Evolutionary conservation across 73 alveolate genomes (phyloP), one percentile per base, ranked within the genome.

Genomic region (Symbiodinium natans): DNA sequence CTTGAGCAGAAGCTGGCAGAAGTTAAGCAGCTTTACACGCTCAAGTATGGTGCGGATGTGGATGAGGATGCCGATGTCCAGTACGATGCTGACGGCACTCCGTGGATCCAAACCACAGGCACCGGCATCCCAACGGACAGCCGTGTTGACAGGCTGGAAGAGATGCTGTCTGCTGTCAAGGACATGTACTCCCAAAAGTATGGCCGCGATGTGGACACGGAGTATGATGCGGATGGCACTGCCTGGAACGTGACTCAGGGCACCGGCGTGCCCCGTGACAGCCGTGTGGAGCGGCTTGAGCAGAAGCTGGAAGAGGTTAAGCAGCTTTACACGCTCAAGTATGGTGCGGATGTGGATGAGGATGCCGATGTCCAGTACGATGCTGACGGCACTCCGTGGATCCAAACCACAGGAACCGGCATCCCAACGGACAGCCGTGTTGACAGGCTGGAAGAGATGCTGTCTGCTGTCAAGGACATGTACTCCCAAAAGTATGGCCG

Each of bases 201-300:
- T 21, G 59, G 59, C 1, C 59, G 59, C 10, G 59, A 46, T 46
- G 59, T 46, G 59, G 93, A 85, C 41, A 46, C 82, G 25, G 93
- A 85, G 93, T 85, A 85, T 17, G 93, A 85, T 46, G 93, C 80
- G n/a, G 93, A 85, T 48, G 93, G 93, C 77, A 85, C 93, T 3
- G 27, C 93, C 41, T 85, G 93, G 93, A 85, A 15, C 13, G 41
- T 43, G 83, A 82, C 84, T 34, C 41, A 43, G 4, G 36, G 84
- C 31, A 13, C 83, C 10, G 63, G 74, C 19, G 54, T 29, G 29
- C 25, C 94, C 13, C 93, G 93, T 8, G 93, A 85, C 48, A 46
- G 93, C 93, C 93, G 54, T 25, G 93, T 85, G 19, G 93, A 85
- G 93, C 77, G 93, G 27, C 41, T 85, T 11, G 93, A 85, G 93